phyloP scores from a whole-genome alignment of 164 flowering plant genomes.

The Magnolia changhungtana region DNA sequence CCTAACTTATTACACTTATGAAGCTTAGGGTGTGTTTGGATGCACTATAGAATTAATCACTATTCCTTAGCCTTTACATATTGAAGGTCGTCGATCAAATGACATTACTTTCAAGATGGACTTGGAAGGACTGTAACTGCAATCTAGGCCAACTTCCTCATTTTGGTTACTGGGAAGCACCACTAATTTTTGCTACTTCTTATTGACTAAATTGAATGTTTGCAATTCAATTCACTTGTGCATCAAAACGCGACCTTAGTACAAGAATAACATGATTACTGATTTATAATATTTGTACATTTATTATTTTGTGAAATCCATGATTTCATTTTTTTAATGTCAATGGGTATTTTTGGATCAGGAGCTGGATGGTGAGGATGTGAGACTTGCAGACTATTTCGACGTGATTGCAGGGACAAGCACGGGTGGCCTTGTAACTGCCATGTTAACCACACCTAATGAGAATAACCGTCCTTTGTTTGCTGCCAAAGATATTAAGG shows the following conservation, averaged over 20 bases:
- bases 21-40: background rate
- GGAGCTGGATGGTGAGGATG: slow-evolving; percentile 30
- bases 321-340: background rate
- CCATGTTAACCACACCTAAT: slow-evolving; percentile 37
- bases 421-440: slow-evolving; percentile 38
- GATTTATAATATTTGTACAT: background rate
- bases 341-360: slow-evolving; percentile 2
- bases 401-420: slow-evolving; percentile 43
- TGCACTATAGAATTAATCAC: too few relatives aligned
- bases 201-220: background rate
- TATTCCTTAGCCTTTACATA: too few relatives aligned
- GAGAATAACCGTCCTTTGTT: slow-evolving; percentile 30
- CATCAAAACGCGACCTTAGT: background rate
- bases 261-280: too few relatives aligned
- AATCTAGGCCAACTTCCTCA: too few relatives aligned
- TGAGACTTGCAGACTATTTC: slow-evolving; percentile 37
- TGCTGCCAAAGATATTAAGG: slow-evolving; percentile 36
- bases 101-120: too few relatives aligned
- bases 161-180: too few relatives aligned
- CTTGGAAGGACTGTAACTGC: too few relatives aligned
- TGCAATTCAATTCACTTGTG: background rate
- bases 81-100: too few relatives aligned
- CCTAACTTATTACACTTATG: background rate
- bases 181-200: too few relatives aligned
- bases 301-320: background rate